Conservation (phyloP, 768 basidiomycete genomes). For the Nidularia pulvinata region DNA sequence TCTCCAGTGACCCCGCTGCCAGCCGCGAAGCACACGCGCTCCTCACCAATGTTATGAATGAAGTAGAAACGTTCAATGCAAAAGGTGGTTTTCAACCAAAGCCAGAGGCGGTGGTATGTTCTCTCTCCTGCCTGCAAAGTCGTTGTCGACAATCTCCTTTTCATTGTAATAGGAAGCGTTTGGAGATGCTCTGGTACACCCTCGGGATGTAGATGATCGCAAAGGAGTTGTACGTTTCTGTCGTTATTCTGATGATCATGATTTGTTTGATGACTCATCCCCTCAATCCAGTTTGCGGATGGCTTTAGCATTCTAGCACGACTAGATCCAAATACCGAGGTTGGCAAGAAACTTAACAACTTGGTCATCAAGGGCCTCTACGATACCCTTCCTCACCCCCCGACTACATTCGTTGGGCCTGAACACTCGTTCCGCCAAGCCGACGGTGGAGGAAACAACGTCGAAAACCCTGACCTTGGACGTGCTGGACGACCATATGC, state of each 20-base stretch:
- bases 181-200: not conserved
- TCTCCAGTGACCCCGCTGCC: conserved; percentile 9
- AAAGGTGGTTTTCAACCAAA: not conserved
- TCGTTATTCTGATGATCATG: not conserved
- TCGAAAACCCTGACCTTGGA: conserved; percentile 29
- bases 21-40: conserved; percentile 14
- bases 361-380: conserved; percentile 5
- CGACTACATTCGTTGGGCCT: conserved; percentile 3
- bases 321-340: not conserved
- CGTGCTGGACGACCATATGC: conserved; percentile 42
- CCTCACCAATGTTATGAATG: conserved; percentile 13
- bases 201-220: not conserved
- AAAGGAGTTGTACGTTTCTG: not conserved
- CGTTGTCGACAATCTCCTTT: not conserved
- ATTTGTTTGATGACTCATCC: not conserved
- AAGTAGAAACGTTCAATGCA: not conserved
- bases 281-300: too few relatives aligned
- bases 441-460: conserved; percentile 36
- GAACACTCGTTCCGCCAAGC: conserved; percentile 29
- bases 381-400: conserved; percentile 10
- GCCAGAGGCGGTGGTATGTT: not conserved
- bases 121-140: too few relatives aligned
- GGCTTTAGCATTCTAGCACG: too few relatives aligned
- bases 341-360: not conserved
- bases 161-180: not conserved